A percentile compares a stretch with the other conserved stretches of the same genome.
phyloP scores from a whole-genome alignment of 2,329 filamentous ascomycete genomes.

The Reticulascus tulasneorum region DNA sequence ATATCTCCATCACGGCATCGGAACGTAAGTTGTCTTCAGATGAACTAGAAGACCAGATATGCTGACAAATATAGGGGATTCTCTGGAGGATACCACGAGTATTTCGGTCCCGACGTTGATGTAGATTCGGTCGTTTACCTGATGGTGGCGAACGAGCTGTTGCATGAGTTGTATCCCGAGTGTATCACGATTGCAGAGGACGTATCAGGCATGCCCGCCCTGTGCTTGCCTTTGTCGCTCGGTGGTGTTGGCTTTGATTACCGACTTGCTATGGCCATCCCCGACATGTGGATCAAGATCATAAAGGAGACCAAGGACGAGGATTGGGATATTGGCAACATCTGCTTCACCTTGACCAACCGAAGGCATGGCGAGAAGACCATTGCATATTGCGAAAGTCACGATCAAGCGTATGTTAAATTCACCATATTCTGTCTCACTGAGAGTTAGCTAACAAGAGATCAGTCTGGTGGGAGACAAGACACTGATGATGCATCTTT shows the following conservation, averaged over 20 bases:
- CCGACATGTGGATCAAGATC: slow-evolving; percentile 99
- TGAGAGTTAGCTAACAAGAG: neutral
- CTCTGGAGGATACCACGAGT: slow-evolving; percentile 96
- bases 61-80: slow-evolving; percentile 65
- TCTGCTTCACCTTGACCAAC: slow-evolving; percentile 87
- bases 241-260: slow-evolving; percentile 97
- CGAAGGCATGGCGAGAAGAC: slow-evolving; percentile 95
- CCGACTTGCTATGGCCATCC: slow-evolving; percentile 92
- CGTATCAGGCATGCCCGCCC: slow-evolving; percentile 96
- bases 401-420: slow-evolving; percentile 85
- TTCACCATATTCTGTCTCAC: neutral
- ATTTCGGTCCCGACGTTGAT: slow-evolving; percentile 85
- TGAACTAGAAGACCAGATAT: neutral
- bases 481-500: slow-evolving; percentile 95
- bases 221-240: slow-evolving; percentile 79
- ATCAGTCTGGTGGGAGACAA: slow-evolving; percentile 90
- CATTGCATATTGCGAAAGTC: slow-evolving; percentile 94
- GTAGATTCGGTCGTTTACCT: slow-evolving; percentile 93
- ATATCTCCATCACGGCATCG: slow-evolving; percentile 92
- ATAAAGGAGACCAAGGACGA: slow-evolving; percentile 89
- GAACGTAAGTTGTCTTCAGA: slow-evolving; percentile 62
- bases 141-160: slow-evolving; percentile 93
- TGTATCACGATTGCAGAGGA: slow-evolving; percentile 93
- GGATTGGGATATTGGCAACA: slow-evolving; percentile 84
- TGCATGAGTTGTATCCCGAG: slow-evolving; percentile 84